These are phyloP conservation scores for Rhododendron henanense DNA, from an alignment of 148 eudicot genomes.

Conservation along the genomic window DNA sequence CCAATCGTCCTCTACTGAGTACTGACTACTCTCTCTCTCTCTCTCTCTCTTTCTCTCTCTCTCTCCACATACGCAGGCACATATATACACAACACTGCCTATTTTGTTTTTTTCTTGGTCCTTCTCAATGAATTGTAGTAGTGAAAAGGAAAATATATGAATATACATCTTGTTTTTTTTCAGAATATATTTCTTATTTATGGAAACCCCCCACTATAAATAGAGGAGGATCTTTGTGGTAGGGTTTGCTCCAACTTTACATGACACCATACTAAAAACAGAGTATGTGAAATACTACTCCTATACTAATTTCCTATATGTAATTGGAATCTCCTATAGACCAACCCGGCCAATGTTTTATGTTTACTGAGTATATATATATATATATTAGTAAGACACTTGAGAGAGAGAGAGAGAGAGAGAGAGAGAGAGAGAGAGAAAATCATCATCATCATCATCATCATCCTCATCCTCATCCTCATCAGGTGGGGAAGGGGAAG, in stretches of 20 bases:
- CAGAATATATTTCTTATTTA: neutral
- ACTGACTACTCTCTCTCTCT: constrained; percentile 5
- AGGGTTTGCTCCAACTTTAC: neutral
- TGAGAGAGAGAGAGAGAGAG: constrained; percentile 8
- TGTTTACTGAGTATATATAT: too few species aligned
- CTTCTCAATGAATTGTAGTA: neutral
- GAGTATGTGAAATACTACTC: neutral
- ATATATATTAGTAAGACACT: too few species aligned
- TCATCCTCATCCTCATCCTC: constrained; percentile 2
- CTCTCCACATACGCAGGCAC: neutral
- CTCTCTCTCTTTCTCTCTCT: neutral
- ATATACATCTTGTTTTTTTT: neutral
- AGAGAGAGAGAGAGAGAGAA: constrained; percentile 11
- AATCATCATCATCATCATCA: neutral
- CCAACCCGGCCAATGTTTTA: too few species aligned
- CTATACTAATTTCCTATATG: too few species aligned
- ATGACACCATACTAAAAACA: neutral
- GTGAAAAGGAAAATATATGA: neutral
- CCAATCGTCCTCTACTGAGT: constrained; percentile 2
- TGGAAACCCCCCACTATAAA: constrained; percentile 1
- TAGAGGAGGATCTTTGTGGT: constrained; percentile 11
- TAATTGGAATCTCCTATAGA: neutral
- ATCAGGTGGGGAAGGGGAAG: neutral
- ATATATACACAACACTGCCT: neutral
- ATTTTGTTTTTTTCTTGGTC: neutral